A percentile compares a stretch with the other conserved stretches of the same genome.
These are phyloP conservation scores for Mycocalia duriaeana DNA, from an alignment of 1,284 basidiomycete species.

Conservation along the genomic window DNA sequence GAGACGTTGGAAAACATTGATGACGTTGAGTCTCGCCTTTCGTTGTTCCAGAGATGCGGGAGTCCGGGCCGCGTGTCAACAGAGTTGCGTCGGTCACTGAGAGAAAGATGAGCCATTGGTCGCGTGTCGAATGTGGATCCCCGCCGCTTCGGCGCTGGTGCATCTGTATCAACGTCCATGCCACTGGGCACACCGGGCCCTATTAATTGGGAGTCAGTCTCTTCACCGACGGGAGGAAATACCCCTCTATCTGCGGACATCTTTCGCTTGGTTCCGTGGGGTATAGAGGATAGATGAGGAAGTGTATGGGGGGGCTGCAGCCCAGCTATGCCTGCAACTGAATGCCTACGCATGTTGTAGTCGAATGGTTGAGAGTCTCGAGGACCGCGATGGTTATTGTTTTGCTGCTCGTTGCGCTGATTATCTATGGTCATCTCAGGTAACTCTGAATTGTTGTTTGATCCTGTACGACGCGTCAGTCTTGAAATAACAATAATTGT, in stretches of 20 bases:
- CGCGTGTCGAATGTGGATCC: conserved; percentile 75
- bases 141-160: conserved; percentile 72
- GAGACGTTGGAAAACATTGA: conserved; percentile 63
- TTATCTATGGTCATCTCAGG: conserved; percentile 45
- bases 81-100: conserved; percentile 73
- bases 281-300: conserved; percentile 29
- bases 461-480: conserved; percentile 15
- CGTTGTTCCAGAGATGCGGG: conserved; percentile 53
- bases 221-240: conserved; percentile 47
- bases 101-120: conserved; percentile 62
- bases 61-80: conserved; percentile 50
- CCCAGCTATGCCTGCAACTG: conserved; percentile 45
- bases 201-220: conserved; percentile 59
- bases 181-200: conserved; percentile 62
- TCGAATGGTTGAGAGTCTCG: conserved; percentile 51
- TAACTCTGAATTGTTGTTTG: conserved; percentile 29
- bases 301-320: conserved; percentile 34
- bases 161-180: conserved; percentile 52
- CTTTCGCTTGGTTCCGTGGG: conserved; percentile 74
- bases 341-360: conserved; percentile 62
- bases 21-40: conserved; percentile 68
- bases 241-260: conserved; percentile 63
- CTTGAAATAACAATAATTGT: conserved; percentile 4
- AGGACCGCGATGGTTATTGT: conserved; percentile 20
- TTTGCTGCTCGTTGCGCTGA: conserved; percentile 22